These are phyloP conservation scores for Hortaea werneckii DNA, from an alignment of 2,329 filamentous ascomycete species.

Conservation along the genomic window DNA sequence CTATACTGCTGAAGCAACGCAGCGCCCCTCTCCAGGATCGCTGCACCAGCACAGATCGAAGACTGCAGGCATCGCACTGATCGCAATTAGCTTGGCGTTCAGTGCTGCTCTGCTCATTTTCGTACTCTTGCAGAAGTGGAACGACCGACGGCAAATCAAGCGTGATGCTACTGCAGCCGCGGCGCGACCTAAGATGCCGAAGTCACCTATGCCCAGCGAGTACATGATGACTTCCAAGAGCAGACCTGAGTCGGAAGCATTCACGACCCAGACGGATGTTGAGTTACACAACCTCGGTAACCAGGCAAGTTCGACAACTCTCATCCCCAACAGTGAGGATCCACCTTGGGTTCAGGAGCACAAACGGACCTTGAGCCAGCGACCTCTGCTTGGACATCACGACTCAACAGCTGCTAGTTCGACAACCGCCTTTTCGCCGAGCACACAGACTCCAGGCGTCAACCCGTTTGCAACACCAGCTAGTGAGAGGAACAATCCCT, in stretches of 20 bases:
- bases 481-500: neutral
- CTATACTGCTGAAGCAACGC: constrained; percentile 5
- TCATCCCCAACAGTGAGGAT: neutral
- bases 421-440: constrained; percentile 2
- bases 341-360: constrained; percentile 1
- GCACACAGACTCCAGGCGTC: neutral
- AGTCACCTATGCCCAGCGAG: constrained; percentile 4
- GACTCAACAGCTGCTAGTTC: constrained; percentile 7
- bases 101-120: constrained; percentile 7
- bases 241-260: neutral
- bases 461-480: neutral
- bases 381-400: constrained; percentile 5
- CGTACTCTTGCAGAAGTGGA: constrained; percentile 5
- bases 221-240: neutral
- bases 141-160: neutral
- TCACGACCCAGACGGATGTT: constrained; percentile 4
- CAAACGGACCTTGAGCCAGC: constrained; percentile 2
- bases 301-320: constrained; percentile 1
- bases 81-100: constrained; percentile 5
- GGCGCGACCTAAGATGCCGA: constrained; percentile 3
- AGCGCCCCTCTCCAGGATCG: neutral
- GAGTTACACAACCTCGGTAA: constrained; percentile 3
- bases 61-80: constrained; percentile 6
- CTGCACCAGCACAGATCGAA: neutral
- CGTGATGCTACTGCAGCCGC: neutral